A percentile compares a stretch with the other conserved stretches of the same genome.
These are phyloP conservation scores for Xylaria sp. DNA, from an alignment of 2,329 filamentous ascomycete genomes.

Conservation along the genomic window DNA sequence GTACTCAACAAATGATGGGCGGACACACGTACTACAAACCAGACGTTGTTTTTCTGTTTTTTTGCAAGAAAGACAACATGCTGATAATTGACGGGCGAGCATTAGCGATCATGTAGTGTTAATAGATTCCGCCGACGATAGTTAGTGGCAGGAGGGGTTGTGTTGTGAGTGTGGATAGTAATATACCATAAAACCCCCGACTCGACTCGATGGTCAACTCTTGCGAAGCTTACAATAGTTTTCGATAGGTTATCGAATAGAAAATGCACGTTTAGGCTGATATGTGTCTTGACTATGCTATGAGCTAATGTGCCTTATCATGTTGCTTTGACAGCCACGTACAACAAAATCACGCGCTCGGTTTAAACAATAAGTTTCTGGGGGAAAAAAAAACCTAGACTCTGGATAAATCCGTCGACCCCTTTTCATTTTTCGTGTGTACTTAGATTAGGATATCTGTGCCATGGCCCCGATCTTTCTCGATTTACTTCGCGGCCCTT, in stretches of 20 bases:
- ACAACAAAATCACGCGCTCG: background rate
- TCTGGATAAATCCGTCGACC: background rate
- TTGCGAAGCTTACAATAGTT: background rate
- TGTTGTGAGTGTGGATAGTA: conserved; percentile 35
- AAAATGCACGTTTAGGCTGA: background rate
- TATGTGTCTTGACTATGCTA: background rate
- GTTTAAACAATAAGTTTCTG: background rate
- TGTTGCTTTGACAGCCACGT: too few relatives aligned
- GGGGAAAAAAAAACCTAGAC: background rate
- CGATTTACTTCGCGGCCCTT: background rate
- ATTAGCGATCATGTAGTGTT: conserved; percentile 33
- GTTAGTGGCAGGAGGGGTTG: conserved; percentile 18
- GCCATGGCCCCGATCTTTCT: background rate
- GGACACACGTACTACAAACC: conserved; percentile 3
- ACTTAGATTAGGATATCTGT: background rate
- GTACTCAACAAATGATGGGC: conserved; percentile 19
- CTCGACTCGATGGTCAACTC: background rate
- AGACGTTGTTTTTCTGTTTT: conserved; percentile 15
- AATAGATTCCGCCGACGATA: conserved; percentile 30
- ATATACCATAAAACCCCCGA: conserved; percentile 29
- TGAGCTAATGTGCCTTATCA: background rate
- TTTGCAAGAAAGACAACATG: conserved; percentile 15
- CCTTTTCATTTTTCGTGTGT: background rate
- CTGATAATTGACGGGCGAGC: conserved; percentile 25
- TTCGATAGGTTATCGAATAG: background rate